phyloP scores from a whole-genome alignment of 1,139 yeast genomes.

The Taphrina sp. region DNA sequence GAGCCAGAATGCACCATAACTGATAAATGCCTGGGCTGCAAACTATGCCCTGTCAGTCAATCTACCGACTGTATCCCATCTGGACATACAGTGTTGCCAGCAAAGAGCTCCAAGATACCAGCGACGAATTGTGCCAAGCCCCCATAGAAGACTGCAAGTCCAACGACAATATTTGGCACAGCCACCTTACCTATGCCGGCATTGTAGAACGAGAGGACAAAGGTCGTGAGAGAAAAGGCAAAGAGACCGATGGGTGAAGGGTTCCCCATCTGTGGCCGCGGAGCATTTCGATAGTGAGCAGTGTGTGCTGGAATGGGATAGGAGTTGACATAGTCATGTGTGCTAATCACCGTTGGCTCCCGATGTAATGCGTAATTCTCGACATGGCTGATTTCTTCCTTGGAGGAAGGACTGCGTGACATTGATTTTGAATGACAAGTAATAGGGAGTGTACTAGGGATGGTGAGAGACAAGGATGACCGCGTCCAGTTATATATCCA shows the following conservation, averaged over 20 bases:
- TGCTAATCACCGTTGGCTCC: not conserved
- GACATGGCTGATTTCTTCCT: not conserved
- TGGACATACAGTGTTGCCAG: not conserved
- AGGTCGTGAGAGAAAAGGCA: slow-evolving; percentile 81
- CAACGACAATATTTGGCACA: slow-evolving; percentile 58
- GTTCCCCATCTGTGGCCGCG: slow-evolving; percentile 59
- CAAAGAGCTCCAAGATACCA: slow-evolving; percentile 48
- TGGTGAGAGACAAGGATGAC: too few species aligned
- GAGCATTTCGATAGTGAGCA: not conserved
- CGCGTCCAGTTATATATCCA: too few species aligned
- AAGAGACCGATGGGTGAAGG: slow-evolving; percentile 85
- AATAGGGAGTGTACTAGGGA: too few species aligned
- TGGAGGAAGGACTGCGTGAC: too few species aligned
- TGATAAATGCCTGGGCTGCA: slow-evolving; percentile 81
- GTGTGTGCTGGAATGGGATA: not conserved
- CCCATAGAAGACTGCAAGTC: slow-evolving; percentile 82
- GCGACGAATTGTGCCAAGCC: slow-evolving; percentile 74
- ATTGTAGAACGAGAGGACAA: slow-evolving; percentile 69
- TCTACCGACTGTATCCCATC: too few species aligned
- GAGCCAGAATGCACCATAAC: slow-evolving; percentile 89
- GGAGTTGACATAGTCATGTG: not conserved
- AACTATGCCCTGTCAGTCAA: too few species aligned
- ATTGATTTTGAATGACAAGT: too few species aligned
- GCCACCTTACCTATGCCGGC: slow-evolving; percentile 59
- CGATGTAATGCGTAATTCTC: not conserved